phyloP scores from a whole-genome alignment of 2,329 filamentous ascomycete species.

The Sporothrix pseudoabietina region DNA sequence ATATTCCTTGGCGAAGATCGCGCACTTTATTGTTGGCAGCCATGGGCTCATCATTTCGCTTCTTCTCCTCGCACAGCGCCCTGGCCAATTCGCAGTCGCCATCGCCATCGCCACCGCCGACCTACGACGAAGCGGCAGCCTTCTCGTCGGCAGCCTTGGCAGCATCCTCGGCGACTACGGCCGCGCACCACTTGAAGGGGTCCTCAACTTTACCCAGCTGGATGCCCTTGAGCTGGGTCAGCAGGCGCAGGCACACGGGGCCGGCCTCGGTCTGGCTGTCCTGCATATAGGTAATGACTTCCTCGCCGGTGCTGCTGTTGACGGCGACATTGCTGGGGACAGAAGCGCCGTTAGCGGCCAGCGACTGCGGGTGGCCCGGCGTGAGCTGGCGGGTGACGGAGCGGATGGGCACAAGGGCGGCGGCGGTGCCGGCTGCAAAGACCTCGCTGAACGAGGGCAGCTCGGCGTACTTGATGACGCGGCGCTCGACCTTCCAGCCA shows the following conservation, averaged over 20 bases:
- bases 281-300: constrained; percentile 60
- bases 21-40: too few relatives aligned
- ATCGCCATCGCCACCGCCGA: background rate
- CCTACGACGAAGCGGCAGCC: background rate
- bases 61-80: too few relatives aligned
- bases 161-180: constrained; percentile 51
- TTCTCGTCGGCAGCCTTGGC: constrained; percentile 39
- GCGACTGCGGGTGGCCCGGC: constrained; percentile 46
- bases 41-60: too few relatives aligned
- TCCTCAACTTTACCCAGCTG: constrained; percentile 81
- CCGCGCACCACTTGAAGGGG: constrained; percentile 69
- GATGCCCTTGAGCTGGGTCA: constrained; percentile 78
- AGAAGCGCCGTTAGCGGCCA: constrained; percentile 39
- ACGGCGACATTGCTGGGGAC: constrained; percentile 45
- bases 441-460: constrained; percentile 67
- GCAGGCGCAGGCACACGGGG: constrained; percentile 69
- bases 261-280: constrained; percentile 68
- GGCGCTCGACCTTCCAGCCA: constrained; percentile 81
- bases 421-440: constrained; percentile 88
- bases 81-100: too few relatives aligned
- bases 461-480: constrained; percentile 67
- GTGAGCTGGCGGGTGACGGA: constrained; percentile 73
- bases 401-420: constrained; percentile 85
- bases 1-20: too few relatives aligned
- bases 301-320: constrained; percentile 45